These are phyloP conservation scores for Diaporthe vexans DNA, from an alignment of 2,329 filamentous ascomycete genomes.

Conservation along the genomic window DNA sequence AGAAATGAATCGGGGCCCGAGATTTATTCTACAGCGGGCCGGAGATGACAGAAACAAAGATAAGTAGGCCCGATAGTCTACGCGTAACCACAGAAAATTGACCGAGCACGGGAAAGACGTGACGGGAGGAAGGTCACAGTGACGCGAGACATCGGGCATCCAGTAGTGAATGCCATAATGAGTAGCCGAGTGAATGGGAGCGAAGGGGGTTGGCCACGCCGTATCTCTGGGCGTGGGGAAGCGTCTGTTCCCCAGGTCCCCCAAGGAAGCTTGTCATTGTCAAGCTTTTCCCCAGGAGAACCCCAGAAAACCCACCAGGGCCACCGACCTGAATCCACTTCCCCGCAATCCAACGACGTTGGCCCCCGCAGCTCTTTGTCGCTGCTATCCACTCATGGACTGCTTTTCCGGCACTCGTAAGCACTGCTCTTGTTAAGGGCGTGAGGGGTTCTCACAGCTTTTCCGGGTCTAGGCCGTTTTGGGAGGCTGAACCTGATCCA, in stretches of 20 bases:
- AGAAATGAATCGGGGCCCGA: neutral
- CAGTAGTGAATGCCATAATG: neutral
- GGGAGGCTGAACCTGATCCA: neutral
- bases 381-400: neutral
- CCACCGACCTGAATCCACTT: neutral
- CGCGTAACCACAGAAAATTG: neutral
- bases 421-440: neutral
- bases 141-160: neutral
- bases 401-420: slow-evolving; percentile 8
- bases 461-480: neutral
- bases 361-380: neutral
- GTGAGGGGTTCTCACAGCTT: neutral
- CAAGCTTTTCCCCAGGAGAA: slow-evolving; percentile 18
- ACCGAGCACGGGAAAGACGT: neutral
- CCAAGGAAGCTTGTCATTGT: slow-evolving; percentile 18
- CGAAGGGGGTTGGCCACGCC: neutral
- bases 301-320: neutral
- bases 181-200: neutral
- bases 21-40: neutral
- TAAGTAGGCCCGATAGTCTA: neutral
- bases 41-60: neutral
- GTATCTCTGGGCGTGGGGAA: neutral
- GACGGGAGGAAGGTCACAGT: neutral
- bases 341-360: slow-evolving; percentile 9
- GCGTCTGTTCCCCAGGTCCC: neutral